These are phyloP conservation scores for Hymenoscyphus infarciens DNA, from an alignment of 2,329 filamentous ascomycete species.

Conservation along the genomic window DNA sequence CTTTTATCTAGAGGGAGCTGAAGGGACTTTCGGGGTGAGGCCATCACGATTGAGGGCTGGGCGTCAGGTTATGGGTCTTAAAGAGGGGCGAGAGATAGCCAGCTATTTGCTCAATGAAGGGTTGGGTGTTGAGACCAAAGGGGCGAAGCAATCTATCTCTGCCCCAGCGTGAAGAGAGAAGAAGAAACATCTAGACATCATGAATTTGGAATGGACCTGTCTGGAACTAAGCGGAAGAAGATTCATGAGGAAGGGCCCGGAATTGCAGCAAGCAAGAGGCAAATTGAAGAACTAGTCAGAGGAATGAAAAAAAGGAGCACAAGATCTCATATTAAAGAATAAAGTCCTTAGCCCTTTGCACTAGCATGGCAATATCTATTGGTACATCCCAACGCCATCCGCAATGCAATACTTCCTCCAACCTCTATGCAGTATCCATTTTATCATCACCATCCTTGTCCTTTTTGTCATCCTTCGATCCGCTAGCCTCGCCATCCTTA, in stretches of 20 bases:
- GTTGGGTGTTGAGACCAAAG: neutral
- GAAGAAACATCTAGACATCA: neutral
- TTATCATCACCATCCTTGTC: conserved; percentile 62
- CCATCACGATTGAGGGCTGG: neutral
- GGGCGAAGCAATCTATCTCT: neutral
- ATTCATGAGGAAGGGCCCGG: neutral
- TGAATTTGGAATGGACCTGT: neutral
- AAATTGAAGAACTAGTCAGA: conserved; percentile 3
- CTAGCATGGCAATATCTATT: conserved; percentile 31
- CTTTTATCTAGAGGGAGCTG: neutral
- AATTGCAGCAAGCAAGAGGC: neutral
- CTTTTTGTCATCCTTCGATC: conserved; percentile 36
- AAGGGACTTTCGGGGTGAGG: conserved; percentile 10
- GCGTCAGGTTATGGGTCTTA: neutral
- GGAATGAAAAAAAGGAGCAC: neutral
- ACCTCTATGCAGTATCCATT: conserved; percentile 79
- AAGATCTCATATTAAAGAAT: conserved; percentile 1
- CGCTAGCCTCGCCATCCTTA: conserved; percentile 62
- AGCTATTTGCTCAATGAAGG: neutral
- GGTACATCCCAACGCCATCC: conserved; percentile 36
- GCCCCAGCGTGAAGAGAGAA: neutral
- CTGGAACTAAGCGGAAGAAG: neutral
- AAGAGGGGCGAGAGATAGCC: neutral
- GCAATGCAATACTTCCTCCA: conserved; percentile 30
- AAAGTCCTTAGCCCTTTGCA: conserved; percentile 7